phyloP scores from a whole-genome alignment of 345 rosid species.

The Salix arbutifolia region DNA sequence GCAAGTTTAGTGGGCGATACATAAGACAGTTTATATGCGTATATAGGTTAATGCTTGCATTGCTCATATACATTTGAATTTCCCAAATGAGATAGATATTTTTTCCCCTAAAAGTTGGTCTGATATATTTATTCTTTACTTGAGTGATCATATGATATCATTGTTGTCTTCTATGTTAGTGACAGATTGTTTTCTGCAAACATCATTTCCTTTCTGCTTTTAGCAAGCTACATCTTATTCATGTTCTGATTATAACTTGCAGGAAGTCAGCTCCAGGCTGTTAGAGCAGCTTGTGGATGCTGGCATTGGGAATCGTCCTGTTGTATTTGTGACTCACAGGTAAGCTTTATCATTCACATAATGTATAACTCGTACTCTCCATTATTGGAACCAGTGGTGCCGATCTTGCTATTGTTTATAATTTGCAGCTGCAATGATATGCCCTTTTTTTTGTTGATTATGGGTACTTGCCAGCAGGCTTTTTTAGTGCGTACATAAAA shows the following conservation, averaged over 20 bases:
- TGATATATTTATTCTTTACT: neutral
- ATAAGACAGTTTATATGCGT: neutral
- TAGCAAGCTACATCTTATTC: neutral
- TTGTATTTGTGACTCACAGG: conserved; percentile 99
- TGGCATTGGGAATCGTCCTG: conserved; percentile 91
- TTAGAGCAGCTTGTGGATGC: conserved; percentile 77
- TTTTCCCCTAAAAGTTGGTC: neutral
- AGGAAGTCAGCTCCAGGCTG: conserved; percentile 90
- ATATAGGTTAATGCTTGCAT: neutral
- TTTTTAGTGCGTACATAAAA: neutral
- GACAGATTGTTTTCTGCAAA: neutral
- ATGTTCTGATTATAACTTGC: conserved; percentile 19
- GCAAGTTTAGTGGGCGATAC: neutral
- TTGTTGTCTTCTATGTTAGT: neutral
- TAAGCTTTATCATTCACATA: conserved; percentile 6
- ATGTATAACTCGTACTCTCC: neutral
- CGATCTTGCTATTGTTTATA: neutral
- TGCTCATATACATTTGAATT: neutral
- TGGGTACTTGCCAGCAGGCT: neutral
- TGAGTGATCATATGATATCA: neutral
- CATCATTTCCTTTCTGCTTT: neutral
- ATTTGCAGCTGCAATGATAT: neutral
- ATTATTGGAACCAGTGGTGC: neutral
- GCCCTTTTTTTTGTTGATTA: neutral
- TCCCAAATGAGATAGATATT: neutral